Percentiles rank a stretch among this genome's conserved stretches.
Conservation (phyloP, 108 stramenopile species). For the Seminavis robusta region DNA sequence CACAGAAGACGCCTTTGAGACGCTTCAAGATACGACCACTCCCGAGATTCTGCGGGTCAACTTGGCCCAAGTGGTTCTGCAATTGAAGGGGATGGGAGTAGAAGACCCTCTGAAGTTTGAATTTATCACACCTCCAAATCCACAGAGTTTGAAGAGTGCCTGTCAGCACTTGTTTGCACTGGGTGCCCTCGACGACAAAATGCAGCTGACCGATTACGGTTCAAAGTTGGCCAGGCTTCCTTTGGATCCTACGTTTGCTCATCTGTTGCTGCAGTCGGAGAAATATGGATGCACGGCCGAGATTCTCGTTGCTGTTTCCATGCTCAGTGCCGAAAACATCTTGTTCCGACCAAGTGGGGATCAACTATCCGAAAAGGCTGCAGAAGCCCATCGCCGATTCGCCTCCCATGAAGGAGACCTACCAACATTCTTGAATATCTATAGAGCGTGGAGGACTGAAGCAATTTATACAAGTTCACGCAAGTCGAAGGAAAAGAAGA, state of each 20-base stretch:
- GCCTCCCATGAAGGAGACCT: slow-evolving; percentile 91
- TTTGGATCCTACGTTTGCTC: slow-evolving; percentile 70
- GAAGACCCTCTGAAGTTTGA: slow-evolving; percentile 83
- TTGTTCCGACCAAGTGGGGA: slow-evolving; percentile 91
- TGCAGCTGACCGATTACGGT: slow-evolving; percentile 72
- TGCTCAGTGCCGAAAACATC: slow-evolving; percentile 93
- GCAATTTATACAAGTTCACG: slow-evolving; percentile 53
- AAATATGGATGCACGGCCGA: slow-evolving; percentile 84
- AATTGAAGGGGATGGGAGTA: slow-evolving; percentile 93
- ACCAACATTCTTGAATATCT: slow-evolving; percentile 89
- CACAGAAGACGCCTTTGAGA: slow-evolving; percentile 65
- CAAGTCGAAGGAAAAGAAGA: too few species aligned
- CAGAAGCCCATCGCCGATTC: slow-evolving; percentile 74
- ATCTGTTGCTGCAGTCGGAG: slow-evolving; percentile 63
- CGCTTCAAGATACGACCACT: slow-evolving; percentile 45
- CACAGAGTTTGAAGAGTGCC: slow-evolving; percentile 49
- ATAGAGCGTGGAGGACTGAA: slow-evolving; percentile 86
- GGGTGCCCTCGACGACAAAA: slow-evolving; percentile 56
- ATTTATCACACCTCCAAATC: slow-evolving; percentile 73
- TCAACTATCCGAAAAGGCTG: slow-evolving; percentile 55
- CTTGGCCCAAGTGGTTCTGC: slow-evolving; percentile 86
- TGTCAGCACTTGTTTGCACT: slow-evolving; percentile 57
- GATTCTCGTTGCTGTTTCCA: slow-evolving; percentile 91
- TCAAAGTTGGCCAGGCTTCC: slow-evolving; percentile 76
- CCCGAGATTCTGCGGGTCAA: slow-evolving; percentile 91